Evolutionary conservation across 2,329 filamentous ascomycete species (phyloP).

Genomic region (Pseudogymnoascus sp.): DNA sequence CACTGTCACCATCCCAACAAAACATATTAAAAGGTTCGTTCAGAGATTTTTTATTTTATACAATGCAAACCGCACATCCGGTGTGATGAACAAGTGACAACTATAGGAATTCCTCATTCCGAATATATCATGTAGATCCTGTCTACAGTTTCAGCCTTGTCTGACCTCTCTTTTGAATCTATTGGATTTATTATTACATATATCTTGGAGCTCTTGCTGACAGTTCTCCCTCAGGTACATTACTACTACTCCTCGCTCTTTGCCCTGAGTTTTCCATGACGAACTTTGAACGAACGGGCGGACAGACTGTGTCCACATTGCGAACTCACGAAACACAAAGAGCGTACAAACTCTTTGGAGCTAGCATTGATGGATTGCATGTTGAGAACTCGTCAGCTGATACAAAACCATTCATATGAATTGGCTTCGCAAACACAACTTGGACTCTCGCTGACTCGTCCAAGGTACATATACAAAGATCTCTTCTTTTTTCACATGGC

Average conservation of each 20-base stretch:
- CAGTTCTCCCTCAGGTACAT: conserved; percentile 27
- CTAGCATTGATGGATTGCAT: conserved; percentile 31
- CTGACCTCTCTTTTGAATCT: conserved; percentile 29
- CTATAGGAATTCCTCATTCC: conserved; percentile 32
- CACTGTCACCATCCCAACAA: background rate
- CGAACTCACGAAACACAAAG: conserved; percentile 29
- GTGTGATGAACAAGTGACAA: conserved; percentile 31
- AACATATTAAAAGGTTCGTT: conserved; percentile 26
- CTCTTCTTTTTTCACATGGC: conserved; percentile 13
- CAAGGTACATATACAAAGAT: conserved; percentile 13
- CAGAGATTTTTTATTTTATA: conserved; percentile 13
- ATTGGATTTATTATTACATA: conserved; percentile 11
- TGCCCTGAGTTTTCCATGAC: conserved; percentile 28
- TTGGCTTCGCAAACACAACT: conserved; percentile 4
- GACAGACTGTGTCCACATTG: conserved; percentile 33
- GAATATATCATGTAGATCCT: conserved; percentile 32
- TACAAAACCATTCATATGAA: conserved; percentile 21
- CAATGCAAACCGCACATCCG: conserved; percentile 16
- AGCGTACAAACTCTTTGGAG: conserved; percentile 34
- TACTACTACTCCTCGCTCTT: conserved; percentile 10
- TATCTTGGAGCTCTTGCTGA: conserved; percentile 19
- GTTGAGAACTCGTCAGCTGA: conserved; percentile 39
- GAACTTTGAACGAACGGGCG: conserved; percentile 40
- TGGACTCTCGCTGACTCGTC: conserved; percentile 10
- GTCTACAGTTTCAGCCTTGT: conserved; percentile 38